Evolutionary conservation across 2,329 filamentous ascomycete species (phyloP).

Genomic region (Emergomyces pasteurianus): DNA sequence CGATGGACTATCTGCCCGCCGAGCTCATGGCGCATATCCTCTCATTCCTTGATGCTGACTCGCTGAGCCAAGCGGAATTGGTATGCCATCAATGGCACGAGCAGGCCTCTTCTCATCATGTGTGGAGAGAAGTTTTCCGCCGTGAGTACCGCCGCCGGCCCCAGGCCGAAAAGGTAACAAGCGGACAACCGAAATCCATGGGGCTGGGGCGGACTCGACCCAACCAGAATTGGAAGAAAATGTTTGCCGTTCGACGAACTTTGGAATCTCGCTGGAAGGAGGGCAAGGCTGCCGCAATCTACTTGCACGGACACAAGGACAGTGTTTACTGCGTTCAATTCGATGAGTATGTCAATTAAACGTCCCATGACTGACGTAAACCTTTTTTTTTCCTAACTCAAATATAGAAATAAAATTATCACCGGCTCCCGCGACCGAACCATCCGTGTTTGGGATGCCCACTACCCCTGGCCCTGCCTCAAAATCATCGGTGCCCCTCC

Average conservation of each 20-base stretch:
- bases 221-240: slow-evolving; percentile 70
- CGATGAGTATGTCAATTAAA: slow-evolving; percentile 58
- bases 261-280: slow-evolving; percentile 70
- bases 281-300: slow-evolving; percentile 67
- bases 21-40: slow-evolving; percentile 50
- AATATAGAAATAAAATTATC: slow-evolving; percentile 71
- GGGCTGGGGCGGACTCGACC: slow-evolving; percentile 45
- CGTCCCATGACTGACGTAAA: background rate
- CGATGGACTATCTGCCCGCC: slow-evolving; percentile 42
- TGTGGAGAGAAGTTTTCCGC: slow-evolving; percentile 53
- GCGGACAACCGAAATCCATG: slow-evolving; percentile 14
- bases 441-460: slow-evolving; percentile 91
- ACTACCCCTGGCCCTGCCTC: slow-evolving; percentile 64
- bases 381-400: background rate
- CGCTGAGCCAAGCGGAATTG: slow-evolving; percentile 42
- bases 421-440: slow-evolving; percentile 93
- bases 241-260: slow-evolving; percentile 65
- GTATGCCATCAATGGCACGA: slow-evolving; percentile 48
- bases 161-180: slow-evolving; percentile 15
- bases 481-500: slow-evolving; percentile 71
- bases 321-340: slow-evolving; percentile 98
- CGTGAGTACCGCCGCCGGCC: slow-evolving; percentile 39
- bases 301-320: slow-evolving; percentile 85
- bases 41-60: slow-evolving; percentile 46
- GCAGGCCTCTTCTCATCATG: slow-evolving; percentile 43